Base-by-base conservation (phyloP, 2,329 filamentous ascomycete species). In the Neofusicoccum umdonicola region DNA sequence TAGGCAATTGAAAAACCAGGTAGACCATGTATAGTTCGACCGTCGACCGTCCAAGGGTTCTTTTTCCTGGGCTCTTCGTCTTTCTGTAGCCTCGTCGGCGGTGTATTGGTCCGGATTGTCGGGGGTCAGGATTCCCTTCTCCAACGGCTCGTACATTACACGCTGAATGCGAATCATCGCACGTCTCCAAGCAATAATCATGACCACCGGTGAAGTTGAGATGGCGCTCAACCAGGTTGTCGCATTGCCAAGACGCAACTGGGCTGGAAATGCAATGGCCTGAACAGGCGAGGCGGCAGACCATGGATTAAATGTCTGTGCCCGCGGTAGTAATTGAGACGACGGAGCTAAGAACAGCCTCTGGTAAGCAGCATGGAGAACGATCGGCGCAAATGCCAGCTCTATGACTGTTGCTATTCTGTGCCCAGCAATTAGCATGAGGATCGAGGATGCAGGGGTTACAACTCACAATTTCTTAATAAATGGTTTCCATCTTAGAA, bases 51-150 rank as follows among this genome's bases (percentile, higher is more conserved):
- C 34, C 2, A 11, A 5, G 9, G 15, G 3, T 12, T 13, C 42
- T 67, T 65, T 57, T 66, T 68, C 35, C 69, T 70, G 9, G 19
- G 71, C 68, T 12, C 73, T 68, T 37, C 69, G 70, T 6, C 69
- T 62, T 13, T 76, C 72, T 12, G 76, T 69, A 17, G 71, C 71
- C 65, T 76, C 73, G 37, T 69, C 71, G 12, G 73, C 67, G 3
- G 66, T 66, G 27, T 65, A 65, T 17, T 60, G 47, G 22, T 65
- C 63, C 4, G 63, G 63, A 39, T 65, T 65, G 17, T 65, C 63
- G n/a, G 63, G 63, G 7, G 56, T 44, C 9, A 65, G 31, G 13
- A 65, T 60, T 1, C 56, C 56, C 15, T 48, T 65, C 39, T 65
- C 63, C 47, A 65, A 13, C 5, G 63, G 47, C 22, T 65, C 63